Evolutionary conservation across 78 protist genomes (phyloP).

Genomic region (Blattamonas nauphoetae): DNA sequence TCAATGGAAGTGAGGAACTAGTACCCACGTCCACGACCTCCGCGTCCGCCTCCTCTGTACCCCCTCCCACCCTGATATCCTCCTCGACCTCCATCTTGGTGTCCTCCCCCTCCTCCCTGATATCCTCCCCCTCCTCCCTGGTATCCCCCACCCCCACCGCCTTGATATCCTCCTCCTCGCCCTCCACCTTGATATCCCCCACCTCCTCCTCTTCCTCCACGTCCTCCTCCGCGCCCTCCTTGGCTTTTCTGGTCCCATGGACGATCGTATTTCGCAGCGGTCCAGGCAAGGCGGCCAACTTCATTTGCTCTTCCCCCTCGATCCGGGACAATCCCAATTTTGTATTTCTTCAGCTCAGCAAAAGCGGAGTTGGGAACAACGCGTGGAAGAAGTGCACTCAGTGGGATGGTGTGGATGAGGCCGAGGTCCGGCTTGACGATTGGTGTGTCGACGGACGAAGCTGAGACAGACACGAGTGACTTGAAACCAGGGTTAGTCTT

Average conservation of each 20-base stretch:
- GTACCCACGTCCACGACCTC: neutral
- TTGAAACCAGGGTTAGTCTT: neutral
- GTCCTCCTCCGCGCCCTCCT: neutral
- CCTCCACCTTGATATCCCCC: neutral
- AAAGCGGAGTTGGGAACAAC: neutral
- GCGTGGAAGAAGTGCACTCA: neutral
- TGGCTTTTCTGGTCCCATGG: neutral
- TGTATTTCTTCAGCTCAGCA: neutral
- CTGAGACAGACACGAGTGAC: neutral
- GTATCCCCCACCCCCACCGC: neutral
- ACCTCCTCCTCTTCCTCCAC: neutral
- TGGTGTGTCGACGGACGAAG: neutral
- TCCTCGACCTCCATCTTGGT: neutral
- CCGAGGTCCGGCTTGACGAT: neutral
- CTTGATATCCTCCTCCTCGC: neutral
- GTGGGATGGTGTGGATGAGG: neutral
- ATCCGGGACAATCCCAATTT: neutral
- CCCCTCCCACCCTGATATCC: neutral
- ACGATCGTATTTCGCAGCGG: neutral
- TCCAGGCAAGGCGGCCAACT: neutral
- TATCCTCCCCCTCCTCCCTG: neutral
- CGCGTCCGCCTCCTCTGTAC: neutral
- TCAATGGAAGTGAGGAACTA: no score
- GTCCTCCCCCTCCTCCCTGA: neutral
- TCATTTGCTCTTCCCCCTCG: neutral